Conservation (phyloP, 768 basidiomycete species). For the Trametes meyenii region DNA sequence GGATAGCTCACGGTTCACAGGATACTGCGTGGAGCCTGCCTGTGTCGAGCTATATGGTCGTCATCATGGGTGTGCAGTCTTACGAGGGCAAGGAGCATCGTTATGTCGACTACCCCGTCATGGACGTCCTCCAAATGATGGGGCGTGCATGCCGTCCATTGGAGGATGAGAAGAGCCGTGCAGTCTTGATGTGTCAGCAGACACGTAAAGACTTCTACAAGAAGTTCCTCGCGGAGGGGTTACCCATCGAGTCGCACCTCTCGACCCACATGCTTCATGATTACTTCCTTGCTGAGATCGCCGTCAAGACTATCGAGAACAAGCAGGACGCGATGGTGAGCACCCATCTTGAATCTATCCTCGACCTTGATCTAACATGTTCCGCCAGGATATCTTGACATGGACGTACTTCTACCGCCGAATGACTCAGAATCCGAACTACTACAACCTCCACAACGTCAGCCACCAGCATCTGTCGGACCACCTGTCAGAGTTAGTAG, state of each 20-base stretch:
- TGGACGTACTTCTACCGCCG: slow-evolving; percentile 99
- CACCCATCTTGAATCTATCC: not conserved
- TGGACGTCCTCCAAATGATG: slow-evolving; percentile 99
- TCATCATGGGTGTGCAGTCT: slow-evolving; percentile 98
- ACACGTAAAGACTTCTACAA: slow-evolving; percentile 99
- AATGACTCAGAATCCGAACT: slow-evolving; percentile 97
- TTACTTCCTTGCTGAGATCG: slow-evolving; percentile 97
- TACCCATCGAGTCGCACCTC: slow-evolving; percentile 95
- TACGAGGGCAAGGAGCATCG: slow-evolving; percentile 98
- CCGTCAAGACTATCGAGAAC: slow-evolving; percentile 98
- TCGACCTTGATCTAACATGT: not conserved
- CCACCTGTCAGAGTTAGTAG: slow-evolving; percentile 94
- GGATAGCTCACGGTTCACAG: slow-evolving; percentile 40
- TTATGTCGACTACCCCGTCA: slow-evolving; percentile 97
- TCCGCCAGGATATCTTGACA: slow-evolving; percentile 83
- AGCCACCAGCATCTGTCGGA: slow-evolving; percentile 95
- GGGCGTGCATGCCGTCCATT: slow-evolving; percentile 92
- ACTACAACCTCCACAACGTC: slow-evolving; percentile 93
- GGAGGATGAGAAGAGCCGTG: slow-evolving; percentile 88
- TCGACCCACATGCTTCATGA: slow-evolving; percentile 91
- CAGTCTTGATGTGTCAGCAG: slow-evolving; percentile 97
- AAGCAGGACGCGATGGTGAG: slow-evolving; percentile 94
- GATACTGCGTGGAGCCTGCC: slow-evolving; percentile 97
- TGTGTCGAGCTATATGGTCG: slow-evolving; percentile 93
- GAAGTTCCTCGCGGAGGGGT: slow-evolving; percentile 95